Conservation (phyloP, 441 rosid species). For the Dalechampia spathulata region DNA sequence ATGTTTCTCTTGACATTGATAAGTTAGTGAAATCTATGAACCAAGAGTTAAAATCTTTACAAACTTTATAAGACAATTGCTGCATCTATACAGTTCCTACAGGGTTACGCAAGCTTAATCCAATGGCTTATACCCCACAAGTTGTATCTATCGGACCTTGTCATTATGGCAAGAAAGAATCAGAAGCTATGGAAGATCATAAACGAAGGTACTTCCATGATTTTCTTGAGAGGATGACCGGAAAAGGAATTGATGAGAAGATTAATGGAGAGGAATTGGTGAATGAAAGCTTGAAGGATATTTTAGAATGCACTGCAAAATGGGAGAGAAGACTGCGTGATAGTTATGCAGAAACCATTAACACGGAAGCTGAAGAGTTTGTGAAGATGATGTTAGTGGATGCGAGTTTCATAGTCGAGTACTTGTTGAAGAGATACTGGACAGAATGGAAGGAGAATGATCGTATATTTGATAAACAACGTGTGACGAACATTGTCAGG, state of each 20-base stretch:
- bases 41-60: background rate
- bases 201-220: background rate
- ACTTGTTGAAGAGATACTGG: background rate
- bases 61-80: background rate
- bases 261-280: background rate
- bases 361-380: background rate
- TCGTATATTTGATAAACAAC: background rate
- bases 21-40: background rate
- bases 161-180: background rate
- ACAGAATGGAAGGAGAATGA: background rate
- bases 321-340: background rate
- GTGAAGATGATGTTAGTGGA: background rate
- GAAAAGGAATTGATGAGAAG: no score
- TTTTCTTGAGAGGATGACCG: background rate
- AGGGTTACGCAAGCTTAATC: background rate
- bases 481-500: background rate
- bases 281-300: background rate
- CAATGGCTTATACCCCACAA: background rate
- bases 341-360: constrained; percentile 9
- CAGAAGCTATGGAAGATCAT: background rate
- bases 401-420: background rate
- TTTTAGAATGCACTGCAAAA: background rate
- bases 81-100: background rate
- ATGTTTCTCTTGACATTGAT: background rate
- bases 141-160: background rate